Base-by-base conservation (phyloP, 2,329 filamentous ascomycete genomes). In the Aaosphaeria arxii region DNA sequence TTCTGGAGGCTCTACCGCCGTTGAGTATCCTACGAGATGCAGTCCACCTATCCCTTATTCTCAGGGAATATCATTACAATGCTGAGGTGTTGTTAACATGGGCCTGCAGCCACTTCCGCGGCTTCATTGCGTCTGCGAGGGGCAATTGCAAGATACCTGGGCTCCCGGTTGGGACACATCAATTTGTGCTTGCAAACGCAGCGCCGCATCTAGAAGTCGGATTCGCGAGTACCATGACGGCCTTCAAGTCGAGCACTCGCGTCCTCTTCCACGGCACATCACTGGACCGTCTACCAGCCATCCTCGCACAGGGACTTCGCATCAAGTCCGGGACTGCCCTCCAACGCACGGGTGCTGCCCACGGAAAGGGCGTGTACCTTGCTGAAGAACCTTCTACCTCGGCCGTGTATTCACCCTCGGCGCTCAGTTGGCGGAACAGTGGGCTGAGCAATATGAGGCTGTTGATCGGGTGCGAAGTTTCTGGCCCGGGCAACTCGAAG, bases 261-360 rank as follows among this genome's bases (percentile, higher is more conserved):
- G 56, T 69, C 1, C 51, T 69, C 5, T 70, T 69, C 43, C 66
- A 69, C 45, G 66, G 66, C 36, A 68, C 66, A 2, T 56, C 59
- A 3, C 50, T 67, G 9, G 61, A 67, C 43, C 61, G 66, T 11
- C 60, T 70, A 28, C 62, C 63, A 5, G 49, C 53, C 11, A 70
- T 70, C 42, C 56, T 70, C 4, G 46, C 53, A 0, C 58, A 67
- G 40, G 66, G 66, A 4, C 53, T 70, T 0, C 44, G 47, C 4
- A 44, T 62, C 7, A 56, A 53, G 39, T 62, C 58, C 5, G 61
- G 62, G n/a, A 67, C 63, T 0, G 1, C 52, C 0, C 53, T 70
- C n/a, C 61, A 68, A 40, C 53, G 59, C 32, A 60, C 58, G 1
- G 66, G 66, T 28, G 63, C 64, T 4, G 63, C 54, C 11, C 56